Evolutionary conservation across 176 grass and related monocot species (phyloP), one percentile per base, ranked within the genome.

Genomic region (Saccharum spontaneum): DNA sequence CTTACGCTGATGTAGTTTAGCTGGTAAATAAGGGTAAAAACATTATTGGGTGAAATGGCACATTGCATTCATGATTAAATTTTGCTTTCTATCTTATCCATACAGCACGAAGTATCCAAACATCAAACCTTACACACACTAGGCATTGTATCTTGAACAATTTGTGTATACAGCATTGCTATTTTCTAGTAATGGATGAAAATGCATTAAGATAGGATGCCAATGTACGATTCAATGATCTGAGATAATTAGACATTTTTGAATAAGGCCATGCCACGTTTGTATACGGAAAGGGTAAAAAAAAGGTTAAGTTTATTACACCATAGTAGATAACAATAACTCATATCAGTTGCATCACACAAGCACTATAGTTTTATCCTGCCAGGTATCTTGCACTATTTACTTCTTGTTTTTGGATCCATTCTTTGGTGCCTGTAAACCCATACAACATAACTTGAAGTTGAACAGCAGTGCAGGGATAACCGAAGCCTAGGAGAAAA

Each of bases 341-440:
- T 60, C 57, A n/a, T n/a, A 60, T 23, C 22, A 60, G 8, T 59
- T 60, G 57, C 22, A 60, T 60, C 22, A 23, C 22, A 60, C 8
- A 61, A 24, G 22, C 59, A 8, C 55, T 72, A 46, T 46, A 16
- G 69, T 69, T 52, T 45, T 50, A 12, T 52, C 30, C 30, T 81
- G 65, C 20, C 17, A 81, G 22, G 36, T 70, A 55, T 16, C 65
- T 16, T 57, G 39, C 71, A 73, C 13, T 71, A 52, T 69, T 80
- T 80, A 45, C 77, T 48, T 63, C 7, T 83, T 75, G 14, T 45
- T 28, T 83, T 72, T 75, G 17, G 54, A 46, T 62, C 17, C 5
- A 46, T 67, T 15, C 31, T 75, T 3, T 75, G 20, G 30, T 65
- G 8, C 22, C 15, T 67, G 43, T 49, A 67, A 65, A 76, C 43